Percentiles rank a stretch among this genome's conserved stretches.
These are phyloP conservation scores for Populus davidiana DNA, from an alignment of 345 rosid genomes.

Conservation along the genomic window DNA sequence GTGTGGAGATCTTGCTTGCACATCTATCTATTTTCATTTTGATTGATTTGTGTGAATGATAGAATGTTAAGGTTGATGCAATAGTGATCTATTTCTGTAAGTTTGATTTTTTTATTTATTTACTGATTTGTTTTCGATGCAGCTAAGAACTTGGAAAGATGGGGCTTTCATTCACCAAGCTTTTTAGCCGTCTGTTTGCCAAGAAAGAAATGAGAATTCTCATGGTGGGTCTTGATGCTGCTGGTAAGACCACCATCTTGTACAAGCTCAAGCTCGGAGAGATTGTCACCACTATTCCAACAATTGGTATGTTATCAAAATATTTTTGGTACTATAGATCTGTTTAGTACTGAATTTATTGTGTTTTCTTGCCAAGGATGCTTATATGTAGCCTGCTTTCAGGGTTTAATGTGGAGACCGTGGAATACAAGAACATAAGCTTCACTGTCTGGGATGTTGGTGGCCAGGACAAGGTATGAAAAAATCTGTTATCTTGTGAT, in stretches of 20 bases:
- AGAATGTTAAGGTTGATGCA: too few species aligned
- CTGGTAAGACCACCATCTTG: slow-evolving; percentile 25
- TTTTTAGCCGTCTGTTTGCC: slow-evolving; percentile 22
- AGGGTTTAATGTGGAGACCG: slow-evolving; percentile 27
- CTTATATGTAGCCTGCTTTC: background rate
- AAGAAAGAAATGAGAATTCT: slow-evolving; percentile 24
- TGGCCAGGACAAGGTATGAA: slow-evolving; percentile 24
- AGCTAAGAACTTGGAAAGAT: slow-evolving; percentile 12
- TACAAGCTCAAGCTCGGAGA: slow-evolving; percentile 26
- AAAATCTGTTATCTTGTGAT: background rate
- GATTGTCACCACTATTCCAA: slow-evolving; percentile 24
- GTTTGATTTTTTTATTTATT: background rate
- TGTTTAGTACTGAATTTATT: background rate
- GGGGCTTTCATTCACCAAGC: slow-evolving; percentile 26
- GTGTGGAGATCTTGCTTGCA: too few species aligned
- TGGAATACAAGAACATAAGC: slow-evolving; percentile 27
- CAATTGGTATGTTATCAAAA: slow-evolving; percentile 11
- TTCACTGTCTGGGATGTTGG: slow-evolving; percentile 27
- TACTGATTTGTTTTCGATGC: background rate
- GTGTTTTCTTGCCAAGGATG: background rate
- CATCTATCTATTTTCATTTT: too few species aligned
- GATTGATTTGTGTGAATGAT: too few species aligned
- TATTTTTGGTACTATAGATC: background rate
- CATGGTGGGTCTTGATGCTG: slow-evolving; percentile 26
- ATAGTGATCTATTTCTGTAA: background rate